Evolutionary conservation across 1,284 basidiomycete species (phyloP), one percentile per base, ranked within the genome.

Genomic region (Cystobasidiaceae sp.): DNA sequence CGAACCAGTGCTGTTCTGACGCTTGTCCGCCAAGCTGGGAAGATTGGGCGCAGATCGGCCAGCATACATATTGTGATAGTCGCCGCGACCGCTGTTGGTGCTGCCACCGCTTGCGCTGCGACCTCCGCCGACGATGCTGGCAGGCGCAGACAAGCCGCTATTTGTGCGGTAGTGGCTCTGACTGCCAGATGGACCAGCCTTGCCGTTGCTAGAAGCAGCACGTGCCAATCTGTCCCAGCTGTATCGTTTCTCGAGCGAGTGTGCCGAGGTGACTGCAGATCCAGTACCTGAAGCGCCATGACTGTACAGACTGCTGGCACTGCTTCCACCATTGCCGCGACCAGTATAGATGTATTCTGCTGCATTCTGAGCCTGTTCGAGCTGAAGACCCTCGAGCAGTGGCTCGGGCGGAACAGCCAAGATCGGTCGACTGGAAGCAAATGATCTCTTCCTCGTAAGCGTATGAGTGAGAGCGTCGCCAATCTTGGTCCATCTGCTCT

Each of bases 261-360:
- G 43, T 9, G 56, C 39, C 1, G 56, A 49, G 6, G 56, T 59
- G 6, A 41, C 52, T 25, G 61, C 61, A 30, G 51, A 55, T 3
- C 21, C 21, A 11, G 37, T 43, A 17, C 61, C 61, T 17, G 50
- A 5, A 21, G 39, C 37, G 19, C 37, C 39, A 25, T 19, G 13
- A 11, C 32, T n/a, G 8, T 32, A 17, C 5, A 17, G 51, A 48
- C 34, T 27, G 17, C 30, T 34, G 41, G 39, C 41, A 30, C 21
- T 56, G 25, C 54, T 56, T 15, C 48, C 60, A 45, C 41, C 43
- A 6, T 33, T 39, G 25, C 34, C 25, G n/a, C 41, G 28, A 21
- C 61, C 61, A 17, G 61, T 55, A 25, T 64, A 64, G 15, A 64
- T 64, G 17, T 54, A 64, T 27, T 64, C 61, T 7, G 52, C 61